Evolutionary conservation across 2,329 filamentous ascomycete species (phyloP).

Genomic region (Pestalotiopsis sp.): DNA sequence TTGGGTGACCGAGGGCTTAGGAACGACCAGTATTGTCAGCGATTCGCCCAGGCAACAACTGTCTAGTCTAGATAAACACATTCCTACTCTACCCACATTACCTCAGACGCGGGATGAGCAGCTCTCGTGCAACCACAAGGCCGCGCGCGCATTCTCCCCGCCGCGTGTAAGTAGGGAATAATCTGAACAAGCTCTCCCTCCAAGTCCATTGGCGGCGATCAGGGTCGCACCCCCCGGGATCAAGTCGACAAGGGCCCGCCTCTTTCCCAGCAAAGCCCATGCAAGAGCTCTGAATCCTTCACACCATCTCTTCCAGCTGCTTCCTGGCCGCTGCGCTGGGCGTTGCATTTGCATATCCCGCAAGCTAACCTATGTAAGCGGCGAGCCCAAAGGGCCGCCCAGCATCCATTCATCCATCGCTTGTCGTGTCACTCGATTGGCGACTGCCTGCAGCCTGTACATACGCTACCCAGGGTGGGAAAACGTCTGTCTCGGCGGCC

Average conservation of each 20-base stretch:
- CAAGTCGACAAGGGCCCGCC: not conserved
- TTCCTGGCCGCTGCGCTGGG: not conserved
- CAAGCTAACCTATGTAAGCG: not conserved
- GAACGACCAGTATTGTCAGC: not conserved
- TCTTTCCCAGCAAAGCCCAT: not conserved
- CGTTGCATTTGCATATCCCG: not conserved
- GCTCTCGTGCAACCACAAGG: not conserved
- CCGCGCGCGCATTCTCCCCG: not conserved
- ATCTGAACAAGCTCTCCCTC: not conserved
- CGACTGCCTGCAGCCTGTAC: not conserved
- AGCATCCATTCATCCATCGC: not conserved
- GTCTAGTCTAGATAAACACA: not conserved
- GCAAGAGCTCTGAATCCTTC: not conserved
- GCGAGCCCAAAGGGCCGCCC: not conserved
- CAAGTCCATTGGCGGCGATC: not conserved
- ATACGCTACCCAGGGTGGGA: not conserved
- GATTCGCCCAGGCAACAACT: not conserved
- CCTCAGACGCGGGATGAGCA: not conserved
- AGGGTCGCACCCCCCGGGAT: conserved; percentile 1
- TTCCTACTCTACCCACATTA: no score
- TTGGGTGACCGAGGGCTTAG: not conserved
- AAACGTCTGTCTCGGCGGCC: not conserved
- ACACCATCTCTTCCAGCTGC: not conserved
- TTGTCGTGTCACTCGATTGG: not conserved
- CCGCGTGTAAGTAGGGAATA: not conserved